phyloP scores from a whole-genome alignment of 2,329 filamentous ascomycete species.

The Fusarium sp. region DNA sequence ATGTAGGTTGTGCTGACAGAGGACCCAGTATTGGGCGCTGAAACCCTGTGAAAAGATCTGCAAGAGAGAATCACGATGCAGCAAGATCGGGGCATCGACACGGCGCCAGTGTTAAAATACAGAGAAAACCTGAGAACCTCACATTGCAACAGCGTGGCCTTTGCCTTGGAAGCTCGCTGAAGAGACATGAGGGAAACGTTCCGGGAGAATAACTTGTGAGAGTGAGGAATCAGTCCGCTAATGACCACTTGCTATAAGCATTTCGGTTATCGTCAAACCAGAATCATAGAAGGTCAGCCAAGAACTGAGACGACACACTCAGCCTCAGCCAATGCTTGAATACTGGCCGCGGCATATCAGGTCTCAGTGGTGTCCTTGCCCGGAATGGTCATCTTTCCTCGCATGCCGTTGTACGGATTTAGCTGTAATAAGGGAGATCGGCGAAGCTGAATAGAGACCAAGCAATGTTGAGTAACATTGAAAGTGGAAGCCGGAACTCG shows the following conservation, averaged over 20 bases:
- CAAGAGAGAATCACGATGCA: background rate
- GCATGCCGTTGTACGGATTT: constrained; percentile 36
- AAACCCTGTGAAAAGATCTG: background rate
- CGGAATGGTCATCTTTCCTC: constrained; percentile 26
- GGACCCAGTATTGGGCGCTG: background rate
- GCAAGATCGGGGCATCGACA: background rate
- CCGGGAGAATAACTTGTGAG: background rate
- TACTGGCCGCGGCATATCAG: background rate
- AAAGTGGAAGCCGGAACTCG: constrained; percentile 17
- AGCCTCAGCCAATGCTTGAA: background rate
- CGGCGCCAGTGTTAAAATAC: background rate
- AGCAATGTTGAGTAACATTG: constrained; percentile 17
- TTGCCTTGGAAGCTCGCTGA: background rate
- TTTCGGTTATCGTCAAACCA: constrained; percentile 16
- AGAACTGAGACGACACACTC: background rate
- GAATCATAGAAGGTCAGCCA: constrained; percentile 1
- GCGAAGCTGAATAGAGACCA: constrained; percentile 16
- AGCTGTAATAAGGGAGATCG: constrained; percentile 37
- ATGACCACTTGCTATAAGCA: background rate
- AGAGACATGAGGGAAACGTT: constrained; percentile 5
- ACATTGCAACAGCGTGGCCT: background rate
- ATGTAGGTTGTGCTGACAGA: background rate
- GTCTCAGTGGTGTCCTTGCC: background rate
- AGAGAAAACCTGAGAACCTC: background rate
- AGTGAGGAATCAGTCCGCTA: background rate